These are phyloP conservation scores for Aspergillus sp. DNA, from an alignment of 2,329 filamentous ascomycete genomes.

Conservation along the genomic window DNA sequence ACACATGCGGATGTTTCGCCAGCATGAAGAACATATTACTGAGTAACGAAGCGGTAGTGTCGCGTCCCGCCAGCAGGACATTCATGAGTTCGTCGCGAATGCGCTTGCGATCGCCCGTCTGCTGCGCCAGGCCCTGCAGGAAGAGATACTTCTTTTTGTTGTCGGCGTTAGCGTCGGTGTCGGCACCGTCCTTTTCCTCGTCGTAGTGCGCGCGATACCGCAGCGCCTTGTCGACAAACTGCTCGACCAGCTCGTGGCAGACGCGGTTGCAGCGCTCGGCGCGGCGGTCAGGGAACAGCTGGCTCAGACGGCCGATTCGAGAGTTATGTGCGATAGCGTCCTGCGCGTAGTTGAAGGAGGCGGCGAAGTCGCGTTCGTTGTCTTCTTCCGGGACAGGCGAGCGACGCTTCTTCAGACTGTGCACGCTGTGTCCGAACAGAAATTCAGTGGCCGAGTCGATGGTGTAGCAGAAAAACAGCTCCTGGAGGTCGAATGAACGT, in stretches of 20 bases:
- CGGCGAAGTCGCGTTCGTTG: constrained; percentile 15
- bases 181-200: constrained; percentile 17
- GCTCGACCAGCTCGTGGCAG: constrained; percentile 30
- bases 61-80: constrained; percentile 52
- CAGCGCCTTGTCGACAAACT: constrained; percentile 42
- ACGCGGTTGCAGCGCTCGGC: constrained; percentile 35
- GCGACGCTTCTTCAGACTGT: constrained; percentile 46
- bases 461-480: constrained; percentile 46
- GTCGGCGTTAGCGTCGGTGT: neutral
- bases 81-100: constrained; percentile 50
- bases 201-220: constrained; percentile 21
- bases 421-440: constrained; percentile 63
- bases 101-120: constrained; percentile 43
- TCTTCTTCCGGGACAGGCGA: constrained; percentile 18
- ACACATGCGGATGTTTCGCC: constrained; percentile 39
- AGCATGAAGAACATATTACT: constrained; percentile 48
- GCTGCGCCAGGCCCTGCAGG: constrained; percentile 45
- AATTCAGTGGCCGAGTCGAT: constrained; percentile 85
- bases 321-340: constrained; percentile 18
- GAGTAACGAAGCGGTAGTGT: constrained; percentile 49
- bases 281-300: constrained; percentile 18
- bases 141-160: constrained; percentile 42
- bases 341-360: constrained; percentile 31
- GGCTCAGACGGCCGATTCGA: constrained; percentile 16
- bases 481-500: constrained; percentile 25